A percentile compares a stretch with the other conserved stretches of the same genome.
These are phyloP conservation scores for Noccaea caerulescens DNA, from an alignment of 345 rosid genomes.

Conservation along the genomic window DNA sequence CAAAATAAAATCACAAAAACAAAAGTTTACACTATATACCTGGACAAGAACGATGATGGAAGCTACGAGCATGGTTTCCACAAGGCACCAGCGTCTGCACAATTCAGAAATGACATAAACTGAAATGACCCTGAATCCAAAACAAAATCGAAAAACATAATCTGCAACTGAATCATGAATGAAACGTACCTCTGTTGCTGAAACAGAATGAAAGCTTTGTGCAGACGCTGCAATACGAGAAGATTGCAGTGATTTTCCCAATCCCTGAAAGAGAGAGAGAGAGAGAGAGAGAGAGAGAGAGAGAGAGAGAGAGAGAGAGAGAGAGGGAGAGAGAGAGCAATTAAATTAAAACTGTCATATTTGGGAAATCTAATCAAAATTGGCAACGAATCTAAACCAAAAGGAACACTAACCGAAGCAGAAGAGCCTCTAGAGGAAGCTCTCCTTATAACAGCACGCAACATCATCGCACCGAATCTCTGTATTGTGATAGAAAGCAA, in stretches of 20 bases:
- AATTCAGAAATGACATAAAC: constrained; percentile 17
- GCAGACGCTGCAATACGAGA: constrained; percentile 49
- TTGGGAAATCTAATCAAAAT: neutral
- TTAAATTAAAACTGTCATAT: neutral
- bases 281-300: constrained; percentile 16
- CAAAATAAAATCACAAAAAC: neutral
- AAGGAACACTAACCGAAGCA: constrained; percentile 46
- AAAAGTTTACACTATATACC: constrained; percentile 44
- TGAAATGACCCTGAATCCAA: neutral
- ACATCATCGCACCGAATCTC: constrained; percentile 50
- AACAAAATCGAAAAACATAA: neutral
- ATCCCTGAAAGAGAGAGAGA: constrained; percentile 46
- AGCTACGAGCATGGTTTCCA: constrained; percentile 54
- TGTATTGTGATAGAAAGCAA: neutral
- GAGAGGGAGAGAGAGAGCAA: constrained; percentile 8
- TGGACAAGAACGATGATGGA: constrained; percentile 51
- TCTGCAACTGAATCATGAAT: constrained; percentile 1
- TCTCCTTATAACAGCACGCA: constrained; percentile 51
- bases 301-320: constrained; percentile 15
- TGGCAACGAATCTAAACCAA: neutral
- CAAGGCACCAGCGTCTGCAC: constrained; percentile 52
- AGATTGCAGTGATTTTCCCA: constrained; percentile 49
- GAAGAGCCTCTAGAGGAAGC: constrained; percentile 52
- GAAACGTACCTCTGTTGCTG: constrained; percentile 51
- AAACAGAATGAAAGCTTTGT: constrained; percentile 48